Base-by-base conservation (phyloP, 2,329 filamentous ascomycete species). In the Penicillium hordei region DNA sequence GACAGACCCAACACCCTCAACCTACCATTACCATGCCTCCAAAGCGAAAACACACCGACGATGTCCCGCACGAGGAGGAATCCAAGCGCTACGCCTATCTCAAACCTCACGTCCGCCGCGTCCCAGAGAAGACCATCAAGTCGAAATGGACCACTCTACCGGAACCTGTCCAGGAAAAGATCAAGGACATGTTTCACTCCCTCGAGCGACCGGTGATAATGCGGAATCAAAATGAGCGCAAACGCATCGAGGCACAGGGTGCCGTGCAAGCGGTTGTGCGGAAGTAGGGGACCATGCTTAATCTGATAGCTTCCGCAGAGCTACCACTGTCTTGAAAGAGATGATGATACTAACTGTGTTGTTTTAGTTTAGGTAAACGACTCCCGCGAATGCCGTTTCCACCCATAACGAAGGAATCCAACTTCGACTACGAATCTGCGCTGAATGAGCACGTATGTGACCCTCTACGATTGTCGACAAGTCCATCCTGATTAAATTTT, bases 381-480 rank as follows among this genome's bases (percentile, higher is more conserved):
- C 68, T 79, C 4, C 76, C 77, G 36, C 71, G 75, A 59, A 79
- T 79, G 76, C 76, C 77, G 6, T 79, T 79, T 58, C 77, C 77
- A 1, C 76, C 76, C 5, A 66, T 71, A 27, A 74, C 74, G 12
- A 76, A 76, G 52, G 76, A 77, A 42, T 70, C 71, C 0, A 71
- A 70, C 49, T 79, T 79, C 60, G 75, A 79, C 60, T 77, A 77
- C 44, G 77, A 79, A 56, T 68, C 73, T 49, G 75, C 73, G 5
- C 67, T 79, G 9, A 68, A 76, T 57, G 76, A 78, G 60, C 76
- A 77, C 66, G 76, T 78, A 66, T 46, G 75, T 62, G 50, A 38
- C 27, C 6, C 9, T n/a, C 34, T 10, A 10, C 13, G 27, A 36
- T 33, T 12, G 5, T 50, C 15, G 12, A 43, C 29, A 15, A 8